Evolutionary conservation across 2,329 filamentous ascomycete species (phyloP).

Genomic region (Trichophyton verrucosum): DNA sequence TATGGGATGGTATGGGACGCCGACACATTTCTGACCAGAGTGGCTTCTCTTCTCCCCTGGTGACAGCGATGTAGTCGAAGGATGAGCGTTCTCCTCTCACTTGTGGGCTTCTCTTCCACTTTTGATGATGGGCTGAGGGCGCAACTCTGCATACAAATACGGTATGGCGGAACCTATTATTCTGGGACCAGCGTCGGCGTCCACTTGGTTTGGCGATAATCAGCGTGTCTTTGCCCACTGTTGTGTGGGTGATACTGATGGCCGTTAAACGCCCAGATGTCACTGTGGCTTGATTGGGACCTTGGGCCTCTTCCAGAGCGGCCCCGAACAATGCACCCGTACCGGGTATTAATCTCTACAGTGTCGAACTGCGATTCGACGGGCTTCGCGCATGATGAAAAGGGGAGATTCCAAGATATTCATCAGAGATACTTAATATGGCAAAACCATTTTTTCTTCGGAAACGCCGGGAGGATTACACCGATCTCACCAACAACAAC

Average conservation of each 20-base stretch:
- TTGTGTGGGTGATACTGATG: not conserved
- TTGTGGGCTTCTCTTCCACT: not conserved
- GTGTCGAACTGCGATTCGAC: not conserved
- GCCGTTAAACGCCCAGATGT: constrained; percentile 3
- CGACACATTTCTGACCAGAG: not conserved
- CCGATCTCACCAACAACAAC: no score
- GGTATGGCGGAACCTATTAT: not conserved
- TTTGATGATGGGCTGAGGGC: not conserved
- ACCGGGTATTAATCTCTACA: not conserved
- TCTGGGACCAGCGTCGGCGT: constrained; percentile 4
- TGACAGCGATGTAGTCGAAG: not conserved
- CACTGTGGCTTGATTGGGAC: constrained; percentile 3
- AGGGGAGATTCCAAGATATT: not conserved
- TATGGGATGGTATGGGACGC: not conserved
- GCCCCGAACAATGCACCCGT: not conserved
- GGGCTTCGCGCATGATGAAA: not conserved
- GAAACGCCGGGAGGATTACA: not conserved
- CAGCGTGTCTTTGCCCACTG: not conserved
- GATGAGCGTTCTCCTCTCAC: not conserved
- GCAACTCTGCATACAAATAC: not conserved
- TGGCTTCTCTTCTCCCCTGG: not conserved
- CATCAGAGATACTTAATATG: not conserved
- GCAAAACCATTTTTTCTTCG: not conserved
- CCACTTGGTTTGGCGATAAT: not conserved
- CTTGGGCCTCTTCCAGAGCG: not conserved